Percentiles rank a stretch among this genome's conserved stretches.
phyloP scores from a whole-genome alignment of 371 early-diverging fungal genomes.

The Actinomortierella wolfii region DNA sequence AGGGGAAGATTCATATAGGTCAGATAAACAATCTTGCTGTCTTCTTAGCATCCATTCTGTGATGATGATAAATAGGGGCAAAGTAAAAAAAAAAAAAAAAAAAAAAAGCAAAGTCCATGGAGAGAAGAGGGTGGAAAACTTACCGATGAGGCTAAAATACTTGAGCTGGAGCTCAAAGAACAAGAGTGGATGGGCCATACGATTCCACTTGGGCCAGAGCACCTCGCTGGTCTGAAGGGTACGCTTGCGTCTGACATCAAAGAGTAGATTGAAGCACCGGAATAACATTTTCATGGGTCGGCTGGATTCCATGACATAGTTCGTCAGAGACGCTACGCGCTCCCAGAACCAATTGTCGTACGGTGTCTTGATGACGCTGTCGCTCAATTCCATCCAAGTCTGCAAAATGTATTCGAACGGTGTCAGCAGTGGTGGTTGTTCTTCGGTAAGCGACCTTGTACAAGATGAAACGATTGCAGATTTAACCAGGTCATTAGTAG shows the following conservation, averaged over 20 bases:
- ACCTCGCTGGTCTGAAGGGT: constrained; percentile 1
- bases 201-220: constrained; percentile 17
- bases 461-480: too few species aligned
- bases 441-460: too few species aligned
- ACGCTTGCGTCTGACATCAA: constrained; percentile 20
- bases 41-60: too few species aligned
- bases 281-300: constrained; percentile 11
- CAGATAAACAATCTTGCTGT: background rate
- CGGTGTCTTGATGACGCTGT: constrained; percentile 20
- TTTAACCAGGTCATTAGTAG: too few species aligned
- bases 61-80: too few species aligned
- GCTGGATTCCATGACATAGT: constrained; percentile 19
- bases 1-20: background rate
- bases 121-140: background rate
- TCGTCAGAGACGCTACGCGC: constrained; percentile 18
- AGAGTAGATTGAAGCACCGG: constrained; percentile 19
- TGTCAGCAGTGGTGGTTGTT: too few species aligned
- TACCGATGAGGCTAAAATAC: constrained; percentile 37
- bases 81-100: background rate
- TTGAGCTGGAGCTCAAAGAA: constrained; percentile 34
- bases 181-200: constrained; percentile 9
- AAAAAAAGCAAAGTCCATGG: background rate
- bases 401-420: constrained; percentile 31
- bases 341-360: constrained; percentile 36
- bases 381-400: constrained; percentile 28